Evolutionary conservation across 179 eudicot species (phyloP).

Genomic region (Silene coronaria): DNA sequence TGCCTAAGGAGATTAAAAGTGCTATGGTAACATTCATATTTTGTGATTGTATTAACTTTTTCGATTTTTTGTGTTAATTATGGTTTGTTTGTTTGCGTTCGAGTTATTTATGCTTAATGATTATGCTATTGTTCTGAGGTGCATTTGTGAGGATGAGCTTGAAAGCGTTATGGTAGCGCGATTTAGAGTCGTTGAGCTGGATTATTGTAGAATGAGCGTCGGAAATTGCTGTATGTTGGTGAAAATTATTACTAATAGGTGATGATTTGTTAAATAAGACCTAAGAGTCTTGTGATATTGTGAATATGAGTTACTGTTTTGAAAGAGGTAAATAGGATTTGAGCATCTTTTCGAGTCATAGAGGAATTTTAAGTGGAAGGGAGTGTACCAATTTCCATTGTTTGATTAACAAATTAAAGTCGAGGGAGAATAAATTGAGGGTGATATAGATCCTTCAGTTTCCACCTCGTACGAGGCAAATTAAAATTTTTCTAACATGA

Average conservation of each 20-base stretch:
- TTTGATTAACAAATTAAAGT: not conserved
- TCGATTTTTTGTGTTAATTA: not conserved
- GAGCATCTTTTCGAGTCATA: not conserved
- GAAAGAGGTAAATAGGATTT: not conserved
- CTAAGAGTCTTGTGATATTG: slow-evolving; percentile 1
- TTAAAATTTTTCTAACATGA: too few species aligned
- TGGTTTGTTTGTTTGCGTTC: not conserved
- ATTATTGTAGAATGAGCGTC: not conserved
- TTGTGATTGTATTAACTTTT: not conserved
- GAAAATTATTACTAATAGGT: not conserved
- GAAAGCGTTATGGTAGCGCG: not conserved
- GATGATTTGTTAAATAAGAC: not conserved
- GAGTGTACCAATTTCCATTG: not conserved
- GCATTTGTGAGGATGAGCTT: not conserved
- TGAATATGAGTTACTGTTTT: not conserved
- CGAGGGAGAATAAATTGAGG: not conserved
- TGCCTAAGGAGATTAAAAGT: slow-evolving; percentile 75
- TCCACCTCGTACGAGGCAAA: not conserved
- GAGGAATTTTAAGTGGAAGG: not conserved
- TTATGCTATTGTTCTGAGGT: not conserved
- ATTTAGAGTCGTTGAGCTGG: not conserved
- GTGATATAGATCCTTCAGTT: not conserved
- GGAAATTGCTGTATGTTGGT: not conserved
- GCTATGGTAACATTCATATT: slow-evolving; percentile 14
- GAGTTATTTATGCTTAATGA: not conserved